Base-by-base conservation (phyloP, 345 rosid species). In the Viola odorata region DNA sequence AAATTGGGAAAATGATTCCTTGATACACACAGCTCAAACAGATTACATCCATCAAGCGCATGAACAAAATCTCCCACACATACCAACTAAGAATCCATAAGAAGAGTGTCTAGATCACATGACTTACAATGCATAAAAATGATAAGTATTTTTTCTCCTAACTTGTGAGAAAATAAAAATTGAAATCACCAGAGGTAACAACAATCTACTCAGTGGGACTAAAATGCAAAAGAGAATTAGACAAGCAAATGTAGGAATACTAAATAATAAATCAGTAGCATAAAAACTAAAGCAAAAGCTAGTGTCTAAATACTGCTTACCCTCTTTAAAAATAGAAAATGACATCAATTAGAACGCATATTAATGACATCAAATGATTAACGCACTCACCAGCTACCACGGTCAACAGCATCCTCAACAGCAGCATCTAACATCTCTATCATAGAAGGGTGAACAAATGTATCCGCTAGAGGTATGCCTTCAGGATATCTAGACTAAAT, bases 401-500 rank as follows among this genome's bases (percentile, higher is more conserved):
- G 82, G 56, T 89, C 99, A 74, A 89, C 45, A 60, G 89, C 90
- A 83, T 89, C 99, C 78, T 92, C 99, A 49, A 72, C 77, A 66
- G 97, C 70, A 70, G 85, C 64, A 79, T 89, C 89, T 75, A 92
- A 70, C 88, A 92, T 92, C 79, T 89, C 98, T 68, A 77, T 81
- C 83, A 87, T 78, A 37, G 99, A 89, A 13, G 87, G 86, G 65
- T 89, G 97, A 67, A 82, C 84, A 76, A 89, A 92, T 64, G 76
- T 83, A 64, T 95, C 82, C 69, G 55, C 75, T 65, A 89, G 73
- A 42, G 94, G 86, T 60, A 69, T 80, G 57, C 97, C 97, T 73
- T 89, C 95, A 73, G 97, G 87, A 84, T 83, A 92, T 67, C 99
- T 89, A 78, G 95, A 88, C 99, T 92, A 87, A 70, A 89, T 66